phyloP scores from a whole-genome alignment of 2,329 filamentous ascomycete species.

The Chaetomium olivaceum region DNA sequence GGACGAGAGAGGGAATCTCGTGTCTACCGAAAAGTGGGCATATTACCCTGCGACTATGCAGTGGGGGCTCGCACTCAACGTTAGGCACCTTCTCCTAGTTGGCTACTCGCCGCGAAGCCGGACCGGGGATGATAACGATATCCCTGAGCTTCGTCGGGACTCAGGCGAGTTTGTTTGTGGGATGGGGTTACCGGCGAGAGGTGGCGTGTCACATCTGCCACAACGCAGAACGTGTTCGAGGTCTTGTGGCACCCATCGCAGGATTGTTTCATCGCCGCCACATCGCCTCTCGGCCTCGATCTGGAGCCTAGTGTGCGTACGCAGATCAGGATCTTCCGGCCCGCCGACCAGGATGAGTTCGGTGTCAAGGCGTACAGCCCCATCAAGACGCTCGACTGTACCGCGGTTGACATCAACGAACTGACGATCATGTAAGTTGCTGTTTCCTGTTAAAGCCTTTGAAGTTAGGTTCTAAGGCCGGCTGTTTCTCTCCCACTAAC shows the following conservation, averaged over 20 bases:
- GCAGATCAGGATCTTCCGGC: constrained; percentile 58
- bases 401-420: constrained; percentile 63
- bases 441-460: no score
- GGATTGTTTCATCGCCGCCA: constrained; percentile 57
- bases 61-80: constrained; percentile 53
- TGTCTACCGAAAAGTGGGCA: constrained; percentile 54
- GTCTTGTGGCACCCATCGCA: constrained; percentile 62
- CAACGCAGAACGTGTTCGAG: constrained; percentile 63
- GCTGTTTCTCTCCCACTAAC: constrained; percentile 29
- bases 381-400: constrained; percentile 59
- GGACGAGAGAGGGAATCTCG: constrained; percentile 35
- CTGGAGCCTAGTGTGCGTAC: constrained; percentile 50
- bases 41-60: constrained; percentile 65
- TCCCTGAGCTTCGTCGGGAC: constrained; percentile 58
- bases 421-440: constrained; percentile 52
- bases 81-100: constrained; percentile 57
- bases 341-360: constrained; percentile 35
- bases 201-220: constrained; percentile 52
- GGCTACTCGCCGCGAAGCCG: constrained; percentile 63
- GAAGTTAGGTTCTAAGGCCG: no score
- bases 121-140: constrained; percentile 54
- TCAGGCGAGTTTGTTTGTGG: constrained; percentile 64
- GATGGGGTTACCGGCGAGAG: constrained; percentile 48
- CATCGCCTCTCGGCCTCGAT: constrained; percentile 52
- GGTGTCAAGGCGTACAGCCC: constrained; percentile 44